Evolutionary conservation across 176 grass and related monocot species (phyloP).

Genomic region (Musa troglodytarum): DNA sequence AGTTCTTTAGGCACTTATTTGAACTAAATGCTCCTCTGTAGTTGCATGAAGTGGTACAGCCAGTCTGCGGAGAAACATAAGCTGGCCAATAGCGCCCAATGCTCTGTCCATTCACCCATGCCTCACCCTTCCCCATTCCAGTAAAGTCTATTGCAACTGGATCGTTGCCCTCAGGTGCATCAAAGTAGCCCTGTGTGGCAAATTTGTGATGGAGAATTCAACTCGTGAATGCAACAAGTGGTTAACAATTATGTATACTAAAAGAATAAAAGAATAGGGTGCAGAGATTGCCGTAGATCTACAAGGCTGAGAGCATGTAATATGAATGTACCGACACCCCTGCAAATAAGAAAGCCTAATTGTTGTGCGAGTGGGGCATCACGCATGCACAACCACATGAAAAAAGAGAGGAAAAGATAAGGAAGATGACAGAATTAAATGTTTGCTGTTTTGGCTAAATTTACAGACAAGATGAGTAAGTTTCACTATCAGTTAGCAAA

Average conservation of each 20-base stretch:
- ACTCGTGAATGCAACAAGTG: background rate
- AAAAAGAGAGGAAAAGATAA: no score
- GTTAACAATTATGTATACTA: background rate
- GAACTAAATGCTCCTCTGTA: conserved; percentile 63
- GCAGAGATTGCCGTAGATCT: background rate
- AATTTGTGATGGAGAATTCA: background rate
- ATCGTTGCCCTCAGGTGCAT: conserved; percentile 55
- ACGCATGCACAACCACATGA: no score
- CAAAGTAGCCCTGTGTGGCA: conserved; percentile 60
- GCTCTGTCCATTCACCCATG: conserved; percentile 94
- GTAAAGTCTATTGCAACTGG: conserved; percentile 92
- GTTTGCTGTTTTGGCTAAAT: no score
- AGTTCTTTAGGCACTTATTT: conserved; percentile 81
- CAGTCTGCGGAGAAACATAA: conserved; percentile 52
- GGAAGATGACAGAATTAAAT: no score
- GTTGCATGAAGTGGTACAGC: conserved; percentile 58
- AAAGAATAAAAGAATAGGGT: background rate
- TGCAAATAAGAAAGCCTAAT: background rate
- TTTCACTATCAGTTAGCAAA: no score
- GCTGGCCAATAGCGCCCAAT: conserved; percentile 94
- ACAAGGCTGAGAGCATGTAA: background rate
- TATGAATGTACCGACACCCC: background rate
- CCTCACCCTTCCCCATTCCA: conserved; percentile 86
- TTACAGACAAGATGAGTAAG: no score
- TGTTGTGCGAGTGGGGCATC: no score